Base-by-base conservation (phyloP, 192 early-diverging fungal species). In the Coemansia sp. region DNA sequence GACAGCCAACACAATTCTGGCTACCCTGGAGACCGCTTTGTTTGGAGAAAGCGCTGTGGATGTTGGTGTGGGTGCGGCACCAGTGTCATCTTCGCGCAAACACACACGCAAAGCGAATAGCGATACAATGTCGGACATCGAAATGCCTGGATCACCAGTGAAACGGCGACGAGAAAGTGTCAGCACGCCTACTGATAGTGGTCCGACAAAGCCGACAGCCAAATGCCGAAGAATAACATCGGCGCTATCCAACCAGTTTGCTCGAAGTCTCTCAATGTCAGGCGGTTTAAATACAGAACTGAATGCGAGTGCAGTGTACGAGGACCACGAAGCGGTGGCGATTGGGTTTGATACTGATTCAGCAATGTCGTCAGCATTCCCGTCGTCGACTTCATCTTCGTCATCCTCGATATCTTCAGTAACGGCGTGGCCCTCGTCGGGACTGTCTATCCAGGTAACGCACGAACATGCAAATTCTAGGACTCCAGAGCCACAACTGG, bases 111-210 rank as follows among this genome's bases (percentile, higher is more conserved):
- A 66, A 47, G 50, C 72, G 8, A 58, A 70, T 48, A 75, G 72
- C 45, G 78, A 81, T 39, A 69, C 78, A 1, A 38, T 75, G 54
- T 81, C 78, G 5, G 78, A 81, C 24, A 69, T 81, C 15, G 78
- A 81, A 35, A 54, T 57, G 9, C 47, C 65, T 32, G 72, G 66
- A 8, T 65, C 69, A 7, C 72, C 78, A 3, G 66, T 65, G 10
- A 81, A 81, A 60, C 68, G 78, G 23, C 58, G 78, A 47, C 78
- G 78, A 24, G 72, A 81, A 23, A 81, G 78, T 62, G 27, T 61
- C 14, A 54, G 65, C 10, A 41, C 62, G 11, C 45, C 61, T 22
- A 39, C 39, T 19, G 58, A 50, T 22, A 41, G 52, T 23, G 72
- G 65, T 11, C 10, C 48, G 58, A 5, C 69, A 48, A 68, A 66